These are phyloP conservation scores for Suhomyces chickasaworum DNA, from an alignment of 1,139 yeast species.

Conservation along the genomic window DNA sequence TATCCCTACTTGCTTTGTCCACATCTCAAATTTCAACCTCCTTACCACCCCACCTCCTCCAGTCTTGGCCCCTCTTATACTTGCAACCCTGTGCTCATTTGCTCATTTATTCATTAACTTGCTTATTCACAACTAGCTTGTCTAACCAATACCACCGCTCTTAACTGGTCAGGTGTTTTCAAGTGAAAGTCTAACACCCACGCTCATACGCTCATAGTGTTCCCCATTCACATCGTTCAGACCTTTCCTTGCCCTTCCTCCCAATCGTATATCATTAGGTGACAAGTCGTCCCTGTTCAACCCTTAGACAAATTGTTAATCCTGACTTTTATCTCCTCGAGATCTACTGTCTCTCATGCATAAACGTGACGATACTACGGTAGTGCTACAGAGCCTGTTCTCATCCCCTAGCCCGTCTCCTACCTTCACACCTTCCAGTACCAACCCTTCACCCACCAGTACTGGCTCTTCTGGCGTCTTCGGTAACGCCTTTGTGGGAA, in stretches of 20 bases:
- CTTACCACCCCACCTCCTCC: too few relatives aligned
- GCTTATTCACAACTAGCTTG: too few relatives aligned
- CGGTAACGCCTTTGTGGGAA: slow-evolving; percentile 37
- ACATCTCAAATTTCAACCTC: too few relatives aligned
- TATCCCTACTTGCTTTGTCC: too few relatives aligned
- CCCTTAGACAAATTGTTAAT: not conserved
- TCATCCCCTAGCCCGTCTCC: not conserved
- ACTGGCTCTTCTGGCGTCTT: slow-evolving; percentile 1
- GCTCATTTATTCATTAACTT: too few relatives aligned
- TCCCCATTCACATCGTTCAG: not conserved
- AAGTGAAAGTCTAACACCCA: not conserved
- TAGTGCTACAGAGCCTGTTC: slow-evolving; percentile 1
- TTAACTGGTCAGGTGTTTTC: not conserved
- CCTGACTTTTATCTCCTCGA: not conserved
- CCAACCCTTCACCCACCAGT: not conserved
- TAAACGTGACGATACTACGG: slow-evolving; percentile 1
- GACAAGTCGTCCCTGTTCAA: not conserved
- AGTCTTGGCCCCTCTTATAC: too few relatives aligned
- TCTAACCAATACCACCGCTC: not conserved
- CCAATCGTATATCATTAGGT: not conserved
- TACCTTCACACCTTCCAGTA: not conserved
- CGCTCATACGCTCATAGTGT: slow-evolving; percentile 1
- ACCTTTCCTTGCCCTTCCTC: not conserved
- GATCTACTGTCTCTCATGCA: not conserved
- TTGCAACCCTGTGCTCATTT: too few relatives aligned